Percentiles rank a stretch among this genome's conserved stretches.
phyloP scores from a whole-genome alignment of 495 filamentous ascomycete species.

The Daldinia grandis region DNA sequence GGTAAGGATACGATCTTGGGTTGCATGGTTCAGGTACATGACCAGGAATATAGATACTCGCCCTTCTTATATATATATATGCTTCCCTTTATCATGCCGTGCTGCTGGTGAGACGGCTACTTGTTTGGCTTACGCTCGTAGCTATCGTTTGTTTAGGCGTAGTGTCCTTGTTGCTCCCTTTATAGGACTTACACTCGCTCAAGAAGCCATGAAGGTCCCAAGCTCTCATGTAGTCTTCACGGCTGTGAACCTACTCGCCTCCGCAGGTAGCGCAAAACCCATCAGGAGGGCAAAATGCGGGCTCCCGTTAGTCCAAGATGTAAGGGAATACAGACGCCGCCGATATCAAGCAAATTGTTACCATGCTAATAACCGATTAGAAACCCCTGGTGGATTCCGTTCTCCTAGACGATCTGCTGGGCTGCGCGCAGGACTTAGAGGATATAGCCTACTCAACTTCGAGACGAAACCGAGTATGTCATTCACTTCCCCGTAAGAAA shows the following conservation, averaged over 20 bases:
- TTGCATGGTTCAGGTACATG: neutral
- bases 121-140: neutral
- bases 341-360: neutral
- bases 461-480: conserved; percentile 40
- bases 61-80: neutral
- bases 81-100: neutral
- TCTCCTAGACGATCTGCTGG: conserved; percentile 48
- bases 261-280: conserved; percentile 33
- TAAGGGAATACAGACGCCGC: conserved; percentile 4
- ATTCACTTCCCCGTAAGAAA: neutral
- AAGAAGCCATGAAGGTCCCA: conserved; percentile 26
- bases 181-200: neutral
- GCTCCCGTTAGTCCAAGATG: conserved; percentile 37
- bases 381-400: conserved; percentile 36
- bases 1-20: neutral
- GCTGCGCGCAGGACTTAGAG: conserved; percentile 56
- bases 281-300: conserved; percentile 20
- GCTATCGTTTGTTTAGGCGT: neutral
- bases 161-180: neutral
- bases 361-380: conserved; percentile 20
- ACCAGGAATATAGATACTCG: neutral
- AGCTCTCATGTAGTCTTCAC: conserved; percentile 23
- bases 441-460: conserved; percentile 49
- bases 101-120: neutral
- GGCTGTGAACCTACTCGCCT: conserved; percentile 29